Base-by-base conservation (phyloP, 257 asterid genomes). In the Salvia hispanica region DNA sequence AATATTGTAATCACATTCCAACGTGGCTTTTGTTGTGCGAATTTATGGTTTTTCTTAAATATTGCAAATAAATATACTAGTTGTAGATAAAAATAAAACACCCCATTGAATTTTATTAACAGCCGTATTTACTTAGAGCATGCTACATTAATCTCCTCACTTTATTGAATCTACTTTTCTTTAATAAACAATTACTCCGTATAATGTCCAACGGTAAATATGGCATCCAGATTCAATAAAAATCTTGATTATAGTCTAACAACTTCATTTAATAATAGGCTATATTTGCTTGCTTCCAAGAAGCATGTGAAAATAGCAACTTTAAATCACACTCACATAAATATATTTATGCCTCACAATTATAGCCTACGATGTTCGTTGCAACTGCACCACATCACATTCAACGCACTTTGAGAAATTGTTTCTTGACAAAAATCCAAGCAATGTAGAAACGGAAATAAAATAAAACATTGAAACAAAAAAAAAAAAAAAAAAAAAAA, bases 221-320 rank as follows among this genome's bases (percentile, higher is more conserved):
- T 25, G 31, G 31, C 31, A 25, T 2, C 31, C 31, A 25, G 31
- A 25, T 25, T 25, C 31, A 53, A 39, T 40, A 62, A 37, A 5
- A 65, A 39, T 33, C 48, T 46, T 7, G 8, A 64, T 47, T 57
- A 33, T 34, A 28, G 48, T 47, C 44, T n/a, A 62, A 45, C 74
- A 18, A 58, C 13, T 31, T 62, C 67, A 62, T 40, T 56, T 40
- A 72, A 72, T 55, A 50, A 25, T 25, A 25, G 11, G 12, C 66
- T 16, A 25, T 28, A 50, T 54, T 25, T 39, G 69, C 50, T 59
- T 50, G 62, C 64, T 73, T 59, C 67, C 52, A 59, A 66, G 58
- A 18, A 73, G 59, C 74, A 66, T 67, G 78, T 66, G 78, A 73
- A 55, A 64, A 18, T 37, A 66, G 44, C 60, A 54, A 55, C 60